Evolutionary conservation across 148 eudicot species (phyloP).

Genomic region (Arctostaphylos glauca): DNA sequence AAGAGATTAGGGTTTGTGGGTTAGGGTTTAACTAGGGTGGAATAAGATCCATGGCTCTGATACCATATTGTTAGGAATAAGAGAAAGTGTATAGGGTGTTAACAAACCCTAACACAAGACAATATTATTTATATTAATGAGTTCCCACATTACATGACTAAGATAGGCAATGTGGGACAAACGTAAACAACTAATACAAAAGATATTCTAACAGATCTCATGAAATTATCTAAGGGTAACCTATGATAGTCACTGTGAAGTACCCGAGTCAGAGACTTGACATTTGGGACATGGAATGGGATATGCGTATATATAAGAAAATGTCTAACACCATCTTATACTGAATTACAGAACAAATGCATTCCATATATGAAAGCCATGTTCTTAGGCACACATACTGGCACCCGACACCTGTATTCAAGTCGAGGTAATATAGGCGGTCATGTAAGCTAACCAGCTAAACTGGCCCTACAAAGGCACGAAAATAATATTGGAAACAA

Average conservation of each 20-base stretch:
- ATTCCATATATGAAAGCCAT: not conserved
- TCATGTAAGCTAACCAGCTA: not conserved
- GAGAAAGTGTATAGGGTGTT: too few relatives aligned
- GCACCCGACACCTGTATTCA: not conserved
- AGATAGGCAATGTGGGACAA: too few relatives aligned
- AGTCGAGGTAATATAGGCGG: not conserved
- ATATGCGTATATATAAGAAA: not conserved
- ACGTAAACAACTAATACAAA: too few relatives aligned
- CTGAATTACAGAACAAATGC: not conserved
- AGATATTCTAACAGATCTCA: too few relatives aligned
- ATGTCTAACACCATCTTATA: not conserved
- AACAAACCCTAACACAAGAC: too few relatives aligned
- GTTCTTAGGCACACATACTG: not conserved
- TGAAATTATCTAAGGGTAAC: not conserved
- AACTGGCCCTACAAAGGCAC: slow-evolving; percentile 6
- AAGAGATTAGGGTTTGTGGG: too few relatives aligned
- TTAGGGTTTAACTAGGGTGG: too few relatives aligned
- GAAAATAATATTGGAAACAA: not conserved
- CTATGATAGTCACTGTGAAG: not conserved
- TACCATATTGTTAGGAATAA: too few relatives aligned
- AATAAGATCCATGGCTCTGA: too few relatives aligned
- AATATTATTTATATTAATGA: too few relatives aligned
- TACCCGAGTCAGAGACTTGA: not conserved
- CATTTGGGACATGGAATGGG: not conserved
- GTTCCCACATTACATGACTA: too few relatives aligned